Base-by-base conservation (phyloP, 1,139 yeast genomes). In the Nakaseomyces uthaithaninus region DNA sequence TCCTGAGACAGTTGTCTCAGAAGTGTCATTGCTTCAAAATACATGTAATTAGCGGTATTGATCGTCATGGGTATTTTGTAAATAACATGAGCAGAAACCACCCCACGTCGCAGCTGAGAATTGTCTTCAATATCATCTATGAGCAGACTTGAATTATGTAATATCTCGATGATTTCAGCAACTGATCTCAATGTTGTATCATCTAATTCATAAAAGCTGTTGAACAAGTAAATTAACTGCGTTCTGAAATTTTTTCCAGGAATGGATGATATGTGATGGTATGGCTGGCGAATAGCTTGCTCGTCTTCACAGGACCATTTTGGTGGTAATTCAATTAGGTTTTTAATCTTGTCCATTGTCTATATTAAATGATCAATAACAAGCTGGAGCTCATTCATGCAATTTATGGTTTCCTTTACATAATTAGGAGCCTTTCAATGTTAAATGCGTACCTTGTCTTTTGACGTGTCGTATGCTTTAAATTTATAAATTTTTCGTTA, bases 81-180 rank as follows among this genome's bases (percentile, higher is more conserved):
- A 35, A 79, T 69, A 36, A 74, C 63, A 59, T 87, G 95, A 0
- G 95, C 86, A 3, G 86, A 77, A 1, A 86, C 83, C 17, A 66
- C 61, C 0, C 95, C 95, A 25, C 97, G 64, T 47, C 97, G 68
- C 36, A 74, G 64, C 23, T 62, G 64, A 1, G 94, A 81, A 36
- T 64, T 68, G 57, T 87, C 97, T 55, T 87, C 97, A 23, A 87
- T 83, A 55, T 87, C 96, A 59, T 87, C 96, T 23, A 87, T 75
- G 41, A 80, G 60, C 42, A 82, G 59, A 8, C 86, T 78, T 0
- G 87, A 74, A 8, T 75, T 72, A 56, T 82, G 93, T 33, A 82
- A 63, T 43, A 72, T 70, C 43, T 72, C 75, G 14, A 80, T 69
- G 25, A 77, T 64, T 6, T 62, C 54, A 28, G 69, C 62, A 11